Base-by-base conservation (phyloP, 306 rosid genomes). In the Inga laurina region DNA sequence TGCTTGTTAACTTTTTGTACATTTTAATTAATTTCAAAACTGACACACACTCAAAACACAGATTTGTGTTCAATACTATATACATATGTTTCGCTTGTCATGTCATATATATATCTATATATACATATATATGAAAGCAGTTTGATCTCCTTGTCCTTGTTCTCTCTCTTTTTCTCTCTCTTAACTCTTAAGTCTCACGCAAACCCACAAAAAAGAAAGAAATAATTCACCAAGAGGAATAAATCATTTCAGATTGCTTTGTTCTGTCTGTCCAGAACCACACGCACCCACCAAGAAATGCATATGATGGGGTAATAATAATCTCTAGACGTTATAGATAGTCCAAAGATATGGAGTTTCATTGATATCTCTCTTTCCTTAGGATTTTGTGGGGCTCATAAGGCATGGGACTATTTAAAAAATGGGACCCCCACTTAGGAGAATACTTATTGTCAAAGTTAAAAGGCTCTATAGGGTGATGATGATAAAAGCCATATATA, bases 371-470 rank as follows among this genome's bases (percentile, higher is more conserved):
- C 91, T 93, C 94, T 91, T 90, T 93, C 95, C 89, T 82, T 84
- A 82, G 87, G 97, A 93, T 93, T 89, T 93, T 90, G 95, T 91
- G 94, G 97, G 94, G 91, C 81, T 84, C 80, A 8, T 54, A 22
- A 54, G 9, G 82, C 64, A 78, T 67, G 85, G 79, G 84, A 41
- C 57, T 82, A 30, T 48, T 89, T 74, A 52, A 9, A 81, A 61
- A 9, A 81, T 74, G 90, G 90, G 94, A 4, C 85, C 75, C 89
- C 79, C 54, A 49, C 54, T 16, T 49, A 14, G 10, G 54, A 49
- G 88, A 86, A 93, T 90, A 88, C 97, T 89, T 91, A 82, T 86
- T 86, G 77, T 81, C 85, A 86, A 91, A 93, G 90, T 78, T 89
- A 91, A 72, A 83, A 69, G 80, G 83, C 82, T 81, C 35, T 72